These are phyloP conservation scores for Penicillium nucicola DNA, from an alignment of 495 filamentous ascomycete species.

Conservation along the genomic window DNA sequence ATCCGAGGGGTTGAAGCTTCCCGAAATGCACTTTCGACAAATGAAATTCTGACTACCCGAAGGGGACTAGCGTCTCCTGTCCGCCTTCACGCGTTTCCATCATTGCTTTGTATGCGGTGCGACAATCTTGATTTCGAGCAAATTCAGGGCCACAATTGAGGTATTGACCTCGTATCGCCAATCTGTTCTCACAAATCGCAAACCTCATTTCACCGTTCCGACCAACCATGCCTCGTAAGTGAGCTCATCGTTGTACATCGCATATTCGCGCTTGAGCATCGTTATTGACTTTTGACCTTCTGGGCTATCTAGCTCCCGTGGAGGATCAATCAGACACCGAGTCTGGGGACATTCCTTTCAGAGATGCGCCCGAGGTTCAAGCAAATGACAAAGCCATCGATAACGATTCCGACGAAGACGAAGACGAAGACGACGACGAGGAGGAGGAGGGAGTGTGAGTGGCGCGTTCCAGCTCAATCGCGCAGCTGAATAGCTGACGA, in stretches of 20 bases:
- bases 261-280: slow-evolving; percentile 7
- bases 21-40: slow-evolving; percentile 17
- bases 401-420: slow-evolving; percentile 33
- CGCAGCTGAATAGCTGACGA: slow-evolving; percentile 25
- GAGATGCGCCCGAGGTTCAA: slow-evolving; percentile 26
- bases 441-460: slow-evolving; percentile 43
- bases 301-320: slow-evolving; percentile 30
- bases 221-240: slow-evolving; percentile 41
- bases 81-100: slow-evolving; percentile 24
- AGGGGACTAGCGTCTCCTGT: slow-evolving; percentile 32
- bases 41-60: slow-evolving; percentile 37
- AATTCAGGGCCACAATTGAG: background rate
- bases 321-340: slow-evolving; percentile 46
- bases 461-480: background rate
- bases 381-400: slow-evolving; percentile 25
- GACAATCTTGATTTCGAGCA: background rate
- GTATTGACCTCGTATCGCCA: slow-evolving; percentile 20
- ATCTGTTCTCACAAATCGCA: slow-evolving; percentile 33
- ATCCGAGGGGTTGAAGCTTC: slow-evolving; percentile 23
- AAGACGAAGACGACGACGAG: slow-evolving; percentile 35
- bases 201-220: slow-evolving; percentile 20
- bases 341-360: slow-evolving; percentile 41
- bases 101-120: slow-evolving; percentile 7
- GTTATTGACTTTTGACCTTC: slow-evolving; percentile 13
- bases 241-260: slow-evolving; percentile 12